Base-by-base conservation (phyloP, 1,284 basidiomycete species). In the Sphaerobolus stellatus region DNA sequence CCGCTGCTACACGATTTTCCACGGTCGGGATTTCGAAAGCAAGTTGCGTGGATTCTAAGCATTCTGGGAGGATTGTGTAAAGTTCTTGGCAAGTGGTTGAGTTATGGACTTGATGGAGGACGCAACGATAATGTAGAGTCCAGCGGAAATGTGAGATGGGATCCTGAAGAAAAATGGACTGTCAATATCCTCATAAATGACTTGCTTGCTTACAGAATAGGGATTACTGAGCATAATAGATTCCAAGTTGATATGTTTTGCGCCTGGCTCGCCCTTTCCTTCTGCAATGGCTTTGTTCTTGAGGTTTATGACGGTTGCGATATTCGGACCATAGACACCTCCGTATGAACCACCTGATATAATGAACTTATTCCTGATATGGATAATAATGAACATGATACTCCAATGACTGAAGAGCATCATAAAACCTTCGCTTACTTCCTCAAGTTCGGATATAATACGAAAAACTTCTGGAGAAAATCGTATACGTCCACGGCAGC, bases 401-500 rank as follows among this genome's bases (percentile, higher is more conserved):
- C 5, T 36, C 43, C 25, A 56, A 41, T 4, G 34, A 47, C 14
- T 45, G 43, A 43, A 43, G 41, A 6, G 6, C n/a, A n/a, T n/a
- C n/a, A n/a, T 47, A 28, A 18, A 30, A 25, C 14, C 22, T 9
- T 24, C 18, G n/a, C 58, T 4, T 48, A 69, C 70, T 59, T 58
- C 2, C 58, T 33, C 3, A 69, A 55, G 4, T 65, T 56, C 8
- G 68, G 69, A 54, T 61, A 70, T 18, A 71, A 48, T 2, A 55
- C 50, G 57, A 64, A 71, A 56, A 72, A 68, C 46, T 68, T 70
- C 50, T 71, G 68, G 28, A 72, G 41, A 53, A 71, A 73, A 56
- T 70, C 70, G 54, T 69, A 71, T 14, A 66, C 66, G 54, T 71
- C 71, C 40, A 61, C 44, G 1, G 68, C 69, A 3, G 68, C 66